A percentile compares a stretch with the other conserved stretches of the same genome.
Conservation (phyloP, 2,329 filamentous ascomycete genomes). For the Trichoderma brevicompactum region DNA sequence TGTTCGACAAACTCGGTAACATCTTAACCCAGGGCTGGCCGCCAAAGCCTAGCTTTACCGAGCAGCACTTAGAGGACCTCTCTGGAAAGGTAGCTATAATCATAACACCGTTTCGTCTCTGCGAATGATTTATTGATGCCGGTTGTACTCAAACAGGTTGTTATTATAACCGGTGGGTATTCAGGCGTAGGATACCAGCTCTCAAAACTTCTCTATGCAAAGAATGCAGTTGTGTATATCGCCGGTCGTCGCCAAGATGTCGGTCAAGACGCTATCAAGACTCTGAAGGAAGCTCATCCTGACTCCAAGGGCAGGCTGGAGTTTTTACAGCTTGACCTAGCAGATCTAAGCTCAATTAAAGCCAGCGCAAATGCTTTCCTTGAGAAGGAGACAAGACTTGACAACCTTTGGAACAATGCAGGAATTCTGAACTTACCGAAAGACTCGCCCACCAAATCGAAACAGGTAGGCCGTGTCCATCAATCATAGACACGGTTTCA, state of each 20-base stretch:
- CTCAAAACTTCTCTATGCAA: constrained; percentile 56
- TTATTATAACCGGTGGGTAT: constrained; percentile 54
- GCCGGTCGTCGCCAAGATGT: constrained; percentile 54
- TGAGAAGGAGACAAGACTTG: constrained; percentile 39
- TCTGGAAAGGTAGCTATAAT: constrained; percentile 49
- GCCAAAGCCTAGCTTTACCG: constrained; percentile 34
- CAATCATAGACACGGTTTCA: too few relatives aligned
- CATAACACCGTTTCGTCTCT: too few relatives aligned
- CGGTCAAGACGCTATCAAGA: constrained; percentile 49
- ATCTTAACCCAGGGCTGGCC: constrained; percentile 30
- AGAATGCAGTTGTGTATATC: constrained; percentile 60
- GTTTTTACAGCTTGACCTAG: constrained; percentile 53
- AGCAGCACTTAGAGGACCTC: constrained; percentile 67
- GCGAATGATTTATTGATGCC: neutral
- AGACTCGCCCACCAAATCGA: constrained; percentile 32
- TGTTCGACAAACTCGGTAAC: neutral
- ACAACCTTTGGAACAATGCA: constrained; percentile 53
- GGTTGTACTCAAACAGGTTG: constrained; percentile 42
- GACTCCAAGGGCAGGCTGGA: constrained; percentile 46
- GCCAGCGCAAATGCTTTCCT: constrained; percentile 41
- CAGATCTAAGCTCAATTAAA: constrained; percentile 45
- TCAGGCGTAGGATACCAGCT: constrained; percentile 57
- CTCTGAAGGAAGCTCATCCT: constrained; percentile 46
- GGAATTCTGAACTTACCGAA: constrained; percentile 49
- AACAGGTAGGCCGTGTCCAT: constrained; percentile 4